Conservation (phyloP, 1,284 basidiomycete genomes). For the Moniliophthora roreri region DNA sequence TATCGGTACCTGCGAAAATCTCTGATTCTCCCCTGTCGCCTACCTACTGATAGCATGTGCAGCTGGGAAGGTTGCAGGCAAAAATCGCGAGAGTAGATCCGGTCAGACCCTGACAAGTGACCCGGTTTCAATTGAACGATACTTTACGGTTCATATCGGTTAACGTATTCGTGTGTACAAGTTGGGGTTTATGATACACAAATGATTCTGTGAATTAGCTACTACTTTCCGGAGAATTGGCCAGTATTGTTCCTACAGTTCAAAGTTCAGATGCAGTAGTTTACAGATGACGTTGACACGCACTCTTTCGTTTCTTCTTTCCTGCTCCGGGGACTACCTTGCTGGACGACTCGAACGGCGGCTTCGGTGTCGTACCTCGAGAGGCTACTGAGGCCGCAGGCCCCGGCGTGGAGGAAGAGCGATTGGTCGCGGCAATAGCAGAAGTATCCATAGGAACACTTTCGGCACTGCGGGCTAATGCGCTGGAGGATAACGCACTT, state of each 20-base stretch:
- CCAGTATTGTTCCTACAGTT: constrained; percentile 6
- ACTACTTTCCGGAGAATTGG: background rate
- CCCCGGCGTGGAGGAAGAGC: constrained; percentile 57
- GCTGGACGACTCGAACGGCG: constrained; percentile 41
- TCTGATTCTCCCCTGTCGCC: background rate
- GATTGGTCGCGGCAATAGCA: constrained; percentile 33
- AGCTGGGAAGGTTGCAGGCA: background rate
- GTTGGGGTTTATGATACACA: no score
- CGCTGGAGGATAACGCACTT: constrained; percentile 40
- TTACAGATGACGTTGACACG: constrained; percentile 21
- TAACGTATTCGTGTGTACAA: no score
- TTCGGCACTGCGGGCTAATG: constrained; percentile 32
- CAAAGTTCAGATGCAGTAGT: background rate
- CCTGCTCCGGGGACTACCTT: constrained; percentile 51
- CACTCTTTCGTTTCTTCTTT: constrained; percentile 73
- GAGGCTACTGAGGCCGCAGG: constrained; percentile 33
- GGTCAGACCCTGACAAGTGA: no score
- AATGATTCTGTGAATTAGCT: no score
- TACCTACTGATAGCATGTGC: background rate
- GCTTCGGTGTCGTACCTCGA: constrained; percentile 43
- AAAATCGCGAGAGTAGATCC: background rate
- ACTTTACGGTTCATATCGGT: no score
- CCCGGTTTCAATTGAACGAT: no score
- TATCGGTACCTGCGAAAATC: constrained; percentile 7
- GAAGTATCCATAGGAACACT: constrained; percentile 38